Percentiles rank a stretch among this genome's conserved stretches.
Evolutionary conservation across 192 early-diverging fungal species (phyloP).

Genomic region (Linnemannia schmuckeri): DNA sequence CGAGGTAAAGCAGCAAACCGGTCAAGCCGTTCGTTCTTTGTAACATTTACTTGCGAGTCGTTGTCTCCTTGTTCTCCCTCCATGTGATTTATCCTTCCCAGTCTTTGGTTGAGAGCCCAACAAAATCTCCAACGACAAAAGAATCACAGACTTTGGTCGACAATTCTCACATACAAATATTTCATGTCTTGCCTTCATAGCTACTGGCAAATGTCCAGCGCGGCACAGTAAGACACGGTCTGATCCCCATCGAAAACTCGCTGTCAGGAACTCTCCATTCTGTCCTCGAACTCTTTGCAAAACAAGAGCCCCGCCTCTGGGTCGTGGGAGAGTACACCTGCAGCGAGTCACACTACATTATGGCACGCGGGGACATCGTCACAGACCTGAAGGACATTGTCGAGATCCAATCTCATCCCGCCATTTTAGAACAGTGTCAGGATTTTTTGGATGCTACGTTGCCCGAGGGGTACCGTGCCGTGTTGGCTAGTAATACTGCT

Average conservation of each 20-base stretch:
- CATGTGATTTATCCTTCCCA: not conserved
- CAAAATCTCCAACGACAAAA: not conserved
- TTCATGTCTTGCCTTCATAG: not conserved
- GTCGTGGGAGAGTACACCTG: slow-evolving; percentile 53
- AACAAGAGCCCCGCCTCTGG: slow-evolving; percentile 50
- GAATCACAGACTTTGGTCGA: not conserved
- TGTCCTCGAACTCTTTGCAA: slow-evolving; percentile 46
- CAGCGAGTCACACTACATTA: slow-evolving; percentile 55
- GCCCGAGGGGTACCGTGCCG: slow-evolving; percentile 43
- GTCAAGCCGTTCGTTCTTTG: not conserved
- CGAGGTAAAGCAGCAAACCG: slow-evolving; percentile 19
- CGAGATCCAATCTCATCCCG: slow-evolving; percentile 50
- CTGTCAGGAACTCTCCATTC: slow-evolving; percentile 53
- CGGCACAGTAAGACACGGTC: slow-evolving; percentile 36
- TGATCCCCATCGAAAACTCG: slow-evolving; percentile 54
- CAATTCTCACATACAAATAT: not conserved
- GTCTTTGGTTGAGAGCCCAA: not conserved
- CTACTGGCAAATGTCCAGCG: slow-evolving; percentile 38
- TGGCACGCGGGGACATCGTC: slow-evolving; percentile 20
- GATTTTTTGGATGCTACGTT: slow-evolving; percentile 44
- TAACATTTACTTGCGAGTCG: not conserved
- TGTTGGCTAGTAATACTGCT: slow-evolving; percentile 48
- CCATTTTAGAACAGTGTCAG: slow-evolving; percentile 50
- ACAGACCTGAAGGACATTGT: slow-evolving; percentile 37
- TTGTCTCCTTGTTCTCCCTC: not conserved